phyloP scores from a whole-genome alignment of 345 rosid genomes.

The Orychophragmus violaceus region DNA sequence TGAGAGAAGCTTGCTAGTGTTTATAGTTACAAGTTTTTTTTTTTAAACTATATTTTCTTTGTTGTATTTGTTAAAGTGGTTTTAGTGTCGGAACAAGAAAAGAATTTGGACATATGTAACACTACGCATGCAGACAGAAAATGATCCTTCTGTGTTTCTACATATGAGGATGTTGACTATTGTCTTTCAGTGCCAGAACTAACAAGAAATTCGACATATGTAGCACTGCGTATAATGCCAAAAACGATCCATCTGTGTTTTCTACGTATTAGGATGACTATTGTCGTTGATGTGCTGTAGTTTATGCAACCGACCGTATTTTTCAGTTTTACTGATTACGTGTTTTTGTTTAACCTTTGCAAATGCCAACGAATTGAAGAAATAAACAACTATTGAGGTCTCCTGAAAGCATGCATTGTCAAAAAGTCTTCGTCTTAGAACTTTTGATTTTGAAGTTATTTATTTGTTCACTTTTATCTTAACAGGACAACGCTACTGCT shows the following conservation, averaged over 20 bases:
- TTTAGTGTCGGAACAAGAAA: slow-evolving; percentile 4
- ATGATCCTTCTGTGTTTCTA: background rate
- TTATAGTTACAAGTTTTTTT: background rate
- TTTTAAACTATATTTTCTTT: background rate
- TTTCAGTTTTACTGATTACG: background rate
- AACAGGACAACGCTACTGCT: slow-evolving; percentile 56
- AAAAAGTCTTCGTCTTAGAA: background rate
- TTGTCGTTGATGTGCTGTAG: background rate
- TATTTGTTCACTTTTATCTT: slow-evolving; percentile 1
- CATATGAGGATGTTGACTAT: slow-evolving; percentile 2
- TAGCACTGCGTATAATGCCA: background rate
- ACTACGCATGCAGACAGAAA: background rate
- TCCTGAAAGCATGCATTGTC: background rate
- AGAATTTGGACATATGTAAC: background rate
- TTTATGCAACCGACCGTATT: background rate
- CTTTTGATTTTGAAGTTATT: background rate
- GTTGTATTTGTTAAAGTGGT: background rate
- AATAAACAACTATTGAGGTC: background rate
- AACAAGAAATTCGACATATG: background rate
- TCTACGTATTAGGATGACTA: slow-evolving; percentile 5
- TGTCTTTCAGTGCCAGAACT: background rate
- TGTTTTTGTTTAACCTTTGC: too few species aligned
- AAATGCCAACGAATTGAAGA: too few species aligned
- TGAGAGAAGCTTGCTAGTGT: slow-evolving; percentile 1
- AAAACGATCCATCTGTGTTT: background rate